Base-by-base conservation (phyloP, 768 basidiomycete genomes). In the Lactarius evosmus region DNA sequence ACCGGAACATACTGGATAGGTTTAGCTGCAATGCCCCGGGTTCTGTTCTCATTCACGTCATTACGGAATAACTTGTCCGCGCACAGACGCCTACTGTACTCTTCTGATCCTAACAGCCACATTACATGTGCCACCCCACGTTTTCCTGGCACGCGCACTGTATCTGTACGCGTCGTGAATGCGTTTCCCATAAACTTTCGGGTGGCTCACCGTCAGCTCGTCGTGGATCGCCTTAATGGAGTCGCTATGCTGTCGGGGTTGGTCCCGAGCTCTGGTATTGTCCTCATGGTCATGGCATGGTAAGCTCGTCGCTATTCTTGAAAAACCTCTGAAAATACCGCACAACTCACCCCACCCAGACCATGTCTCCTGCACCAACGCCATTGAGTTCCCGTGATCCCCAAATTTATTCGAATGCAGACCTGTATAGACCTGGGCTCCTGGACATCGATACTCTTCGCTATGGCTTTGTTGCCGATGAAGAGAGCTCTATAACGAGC, bases 271-370 rank as follows among this genome's bases (percentile, higher is more conserved):
- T 49, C 59, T 61, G 32, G 33, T 30, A 29, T 38, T 9, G 17
- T n/a, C 62, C 62, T 58, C 56, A 29, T 52, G 62, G 40, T 7
- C 1, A 11, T 11, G 7, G 56, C 56, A 32, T 53, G 62, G n/a
- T 19, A 27, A 9, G 1, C 11, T 29, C 25, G 8, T 41, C 7
- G 17, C 17, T 2, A 1, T 19, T 25, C 32, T 55, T 63, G 49
- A 57, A 58, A 63, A 62, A 11, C 32, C 38, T 11, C 22, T 9
- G 25, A 54, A 2, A 46, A 29, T 19, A 32, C 27, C 19, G 8
- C 5, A 41, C 27, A 14, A 41, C 40, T 55, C 30, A 7, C 30
- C 32, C 27, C 9, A 1, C 14, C 2, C 25, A 1, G 49, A 58
- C 1, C n/a, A 63, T 63, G 62, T 63, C 62, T 2, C 50, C 51